Conservation (phyloP, 805 yeast species). For the Priceomyces castillae region DNA sequence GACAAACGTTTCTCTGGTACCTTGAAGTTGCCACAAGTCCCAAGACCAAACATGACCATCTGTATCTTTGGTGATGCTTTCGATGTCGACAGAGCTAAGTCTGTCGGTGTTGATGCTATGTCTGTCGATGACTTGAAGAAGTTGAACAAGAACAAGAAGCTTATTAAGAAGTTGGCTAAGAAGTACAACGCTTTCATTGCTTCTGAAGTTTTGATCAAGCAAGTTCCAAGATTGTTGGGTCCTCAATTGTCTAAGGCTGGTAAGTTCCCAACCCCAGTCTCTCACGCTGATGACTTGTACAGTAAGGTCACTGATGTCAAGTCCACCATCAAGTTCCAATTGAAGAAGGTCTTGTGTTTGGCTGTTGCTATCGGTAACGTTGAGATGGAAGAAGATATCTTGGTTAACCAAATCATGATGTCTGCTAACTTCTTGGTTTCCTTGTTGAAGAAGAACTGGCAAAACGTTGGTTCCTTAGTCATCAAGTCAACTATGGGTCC, state of each 20-base stretch:
- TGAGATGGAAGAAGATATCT: slow-evolving; percentile 96
- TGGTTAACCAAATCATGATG: slow-evolving; percentile 98
- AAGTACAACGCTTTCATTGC: slow-evolving; percentile 99
- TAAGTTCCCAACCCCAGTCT: slow-evolving; percentile 99
- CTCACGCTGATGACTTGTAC: slow-evolving; percentile 98
- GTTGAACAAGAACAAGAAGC: slow-evolving; percentile 99
- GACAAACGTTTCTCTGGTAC: slow-evolving; percentile 99
- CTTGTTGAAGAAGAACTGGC: slow-evolving; percentile 99
- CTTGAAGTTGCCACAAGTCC: slow-evolving; percentile 95
- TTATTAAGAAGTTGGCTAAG: slow-evolving; percentile 99
- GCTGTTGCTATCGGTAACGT: slow-evolving; percentile 99
- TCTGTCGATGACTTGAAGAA: slow-evolving; percentile 99
- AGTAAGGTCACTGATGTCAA: slow-evolving; percentile 94
- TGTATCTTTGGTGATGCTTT: slow-evolving; percentile 99
- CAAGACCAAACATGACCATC: slow-evolving; percentile 99
- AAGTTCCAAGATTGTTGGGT: slow-evolving; percentile 99
- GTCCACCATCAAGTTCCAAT: slow-evolving; percentile 99
- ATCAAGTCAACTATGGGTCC: slow-evolving; percentile 99
- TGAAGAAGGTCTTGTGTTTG: slow-evolving; percentile 98
- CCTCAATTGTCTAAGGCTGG: slow-evolving; percentile 99
- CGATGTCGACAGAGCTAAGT: slow-evolving; percentile 99
- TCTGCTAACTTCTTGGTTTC: slow-evolving; percentile 99
- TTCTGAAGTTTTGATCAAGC: slow-evolving; percentile 98
- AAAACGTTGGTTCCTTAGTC: slow-evolving; percentile 98
- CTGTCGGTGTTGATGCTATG: slow-evolving; percentile 99